These are phyloP conservation scores for Naganishia sp. DNA, from an alignment of 1,284 basidiomycete species.

Conservation along the genomic window DNA sequence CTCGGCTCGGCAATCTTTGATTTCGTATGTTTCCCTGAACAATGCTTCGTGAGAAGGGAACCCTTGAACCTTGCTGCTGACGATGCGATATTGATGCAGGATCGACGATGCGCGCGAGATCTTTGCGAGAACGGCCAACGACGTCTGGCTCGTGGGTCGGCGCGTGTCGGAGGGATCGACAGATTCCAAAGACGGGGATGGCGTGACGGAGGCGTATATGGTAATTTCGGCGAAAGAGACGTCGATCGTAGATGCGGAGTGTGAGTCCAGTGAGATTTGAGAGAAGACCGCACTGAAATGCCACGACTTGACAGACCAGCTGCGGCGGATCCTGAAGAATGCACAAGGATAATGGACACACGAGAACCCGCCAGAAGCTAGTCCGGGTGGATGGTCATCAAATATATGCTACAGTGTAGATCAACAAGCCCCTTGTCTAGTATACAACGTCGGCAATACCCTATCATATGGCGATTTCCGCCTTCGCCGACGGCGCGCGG, in stretches of 20 bases:
- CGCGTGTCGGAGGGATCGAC: neutral
- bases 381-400: too few relatives aligned
- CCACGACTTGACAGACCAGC: neutral
- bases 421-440: too few relatives aligned
- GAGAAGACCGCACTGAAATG: too few relatives aligned
- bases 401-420: too few relatives aligned
- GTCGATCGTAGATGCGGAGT: conserved; percentile 21
- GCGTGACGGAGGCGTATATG: conserved; percentile 7
- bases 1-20: neutral
- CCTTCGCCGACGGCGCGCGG: conserved; percentile 33
- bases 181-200: neutral
- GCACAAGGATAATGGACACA: neutral
- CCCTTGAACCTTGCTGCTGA: neutral
- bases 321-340: neutral
- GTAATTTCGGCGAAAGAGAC: neutral
- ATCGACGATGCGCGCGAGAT: conserved; percentile 12
- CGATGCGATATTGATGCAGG: neutral
- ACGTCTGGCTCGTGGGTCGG: conserved; percentile 6
- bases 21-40: too few relatives aligned
- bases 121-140: conserved; percentile 9
- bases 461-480: conserved; percentile 13
- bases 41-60: too few relatives aligned
- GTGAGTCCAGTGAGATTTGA: neutral
- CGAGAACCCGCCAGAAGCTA: too few relatives aligned
- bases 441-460: neutral